Evolutionary conservation across 2,329 filamentous ascomycete genomes (phyloP).

Genomic region (Hypoxylon sp.): DNA sequence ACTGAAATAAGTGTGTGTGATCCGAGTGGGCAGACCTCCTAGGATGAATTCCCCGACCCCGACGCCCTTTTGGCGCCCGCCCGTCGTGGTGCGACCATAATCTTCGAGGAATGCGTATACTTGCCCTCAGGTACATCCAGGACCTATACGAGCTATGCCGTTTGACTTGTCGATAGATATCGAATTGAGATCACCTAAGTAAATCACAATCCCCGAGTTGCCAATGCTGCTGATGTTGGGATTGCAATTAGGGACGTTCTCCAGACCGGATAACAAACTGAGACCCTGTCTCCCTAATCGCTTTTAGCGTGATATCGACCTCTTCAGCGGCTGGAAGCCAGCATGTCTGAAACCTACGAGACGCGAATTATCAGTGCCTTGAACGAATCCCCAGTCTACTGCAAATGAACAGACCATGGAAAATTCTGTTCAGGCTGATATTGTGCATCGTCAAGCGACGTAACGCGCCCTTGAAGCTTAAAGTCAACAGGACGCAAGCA

Average conservation of each 20-base stretch:
- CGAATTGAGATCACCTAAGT: constrained; percentile 33
- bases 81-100: constrained; percentile 24
- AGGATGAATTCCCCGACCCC: constrained; percentile 41
- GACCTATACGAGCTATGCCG: constrained; percentile 26
- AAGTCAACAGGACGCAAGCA: neutral
- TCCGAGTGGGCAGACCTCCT: constrained; percentile 30
- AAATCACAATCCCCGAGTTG: constrained; percentile 39
- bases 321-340: constrained; percentile 38
- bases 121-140: constrained; percentile 34
- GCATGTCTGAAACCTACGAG: constrained; percentile 20
- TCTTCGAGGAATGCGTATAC: constrained; percentile 42
- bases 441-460: neutral
- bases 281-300: constrained; percentile 23
- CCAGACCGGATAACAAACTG: constrained; percentile 35
- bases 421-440: neutral
- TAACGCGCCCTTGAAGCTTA: neutral
- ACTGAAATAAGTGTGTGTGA: neutral
- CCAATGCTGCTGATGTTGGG: constrained; percentile 39
- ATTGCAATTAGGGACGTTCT: constrained; percentile 41
- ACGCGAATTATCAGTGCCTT: neutral
- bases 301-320: constrained; percentile 23
- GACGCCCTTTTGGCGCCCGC: constrained; percentile 41
- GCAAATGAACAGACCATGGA: neutral
- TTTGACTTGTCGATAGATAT: constrained; percentile 19
- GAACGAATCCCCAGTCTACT: neutral